Base-by-base conservation (phyloP, 2,329 filamentous ascomycete species). In the Colletotrichum tofieldiae region DNA sequence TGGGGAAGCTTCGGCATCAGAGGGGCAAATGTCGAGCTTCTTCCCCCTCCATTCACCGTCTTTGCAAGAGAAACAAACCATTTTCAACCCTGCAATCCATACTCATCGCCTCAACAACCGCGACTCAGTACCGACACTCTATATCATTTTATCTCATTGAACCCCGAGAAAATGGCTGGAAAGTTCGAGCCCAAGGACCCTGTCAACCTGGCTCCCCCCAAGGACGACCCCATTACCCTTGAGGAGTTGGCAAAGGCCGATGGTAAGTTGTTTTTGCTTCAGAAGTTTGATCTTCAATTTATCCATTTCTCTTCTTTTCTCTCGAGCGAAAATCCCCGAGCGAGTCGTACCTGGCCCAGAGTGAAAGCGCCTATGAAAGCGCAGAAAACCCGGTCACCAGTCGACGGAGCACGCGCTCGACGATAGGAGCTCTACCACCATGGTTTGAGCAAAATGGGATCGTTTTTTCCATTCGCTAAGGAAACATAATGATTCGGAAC, bases 231-330 rank as follows among this genome's bases (percentile, higher is more conserved):
- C 47, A 98, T 99, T 77, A 91, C 92, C n/a, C 79, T 88, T 1
- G 93, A 96, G 71, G 91, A 96, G 77, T 88, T 99, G 74, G 87
- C 92, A 49, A 92, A 93, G 81, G 94, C 94, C 77, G 91, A 96
- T 80, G 96, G 96, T 97, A 86, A 78, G 91, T 82, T 51, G 29
- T n/a, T 51, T 63, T 62, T 51, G 20, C 9, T 35, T 59, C 35
- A n/a, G 45, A 6, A 16, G 3, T 7, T 54, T 16, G 29, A 1
- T 20, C 11, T 6, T 6, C 12, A 37, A 12, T 35, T 1, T 14
- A 8, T 18, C 23, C 16, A 9, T 59, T 1, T 7, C 9, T 55
- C 18, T 18, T 16, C 29, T 35, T 9, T 3, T 12, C 8, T 20
- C 26, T 63, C 23, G 11, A 20, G 16, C 5, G 9, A 32, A 14